A percentile compares a stretch with the other conserved stretches of the same genome.
Conservation (phyloP, 2,329 filamentous ascomycete species). For the Colletotrichum costaricense region DNA sequence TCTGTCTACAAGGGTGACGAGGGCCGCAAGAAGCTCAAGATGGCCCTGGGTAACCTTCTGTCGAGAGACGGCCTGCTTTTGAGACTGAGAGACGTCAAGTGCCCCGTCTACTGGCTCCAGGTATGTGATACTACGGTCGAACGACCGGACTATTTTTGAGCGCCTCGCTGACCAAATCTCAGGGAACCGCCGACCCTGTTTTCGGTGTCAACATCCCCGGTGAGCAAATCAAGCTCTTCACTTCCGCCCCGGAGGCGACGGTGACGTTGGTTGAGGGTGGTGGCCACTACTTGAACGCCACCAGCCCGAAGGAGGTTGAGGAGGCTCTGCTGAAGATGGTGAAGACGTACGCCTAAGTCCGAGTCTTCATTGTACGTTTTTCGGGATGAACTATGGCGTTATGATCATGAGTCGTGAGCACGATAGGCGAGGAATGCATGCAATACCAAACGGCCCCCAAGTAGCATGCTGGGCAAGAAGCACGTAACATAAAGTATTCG, state of each 20-base stretch:
- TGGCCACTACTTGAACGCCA: slow-evolving; percentile 61
- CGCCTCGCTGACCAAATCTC: slow-evolving; percentile 16
- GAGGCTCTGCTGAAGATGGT: slow-evolving; percentile 57
- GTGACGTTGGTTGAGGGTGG: slow-evolving; percentile 56
- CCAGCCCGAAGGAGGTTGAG: slow-evolving; percentile 58
- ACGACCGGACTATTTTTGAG: too few relatives aligned
- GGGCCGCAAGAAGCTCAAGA: slow-evolving; percentile 59
- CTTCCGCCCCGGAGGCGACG: slow-evolving; percentile 54
- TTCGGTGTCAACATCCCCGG: slow-evolving; percentile 52
- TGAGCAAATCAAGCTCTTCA: slow-evolving; percentile 64
- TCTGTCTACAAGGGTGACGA: slow-evolving; percentile 61
- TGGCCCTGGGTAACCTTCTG: slow-evolving; percentile 56
- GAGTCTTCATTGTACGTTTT: not conserved
- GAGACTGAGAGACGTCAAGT: slow-evolving; percentile 59
- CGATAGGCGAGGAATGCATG: slow-evolving; percentile 3
- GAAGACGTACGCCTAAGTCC: slow-evolving; percentile 42
- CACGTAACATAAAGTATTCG: not conserved
- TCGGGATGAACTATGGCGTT: slow-evolving; percentile 2
- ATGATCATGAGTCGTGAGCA: slow-evolving; percentile 16
- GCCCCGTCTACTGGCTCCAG: slow-evolving; percentile 65
- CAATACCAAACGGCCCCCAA: not conserved
- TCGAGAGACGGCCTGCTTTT: slow-evolving; percentile 60
- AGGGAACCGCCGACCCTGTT: slow-evolving; percentile 57
- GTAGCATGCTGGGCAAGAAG: not conserved
- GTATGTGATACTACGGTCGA: slow-evolving; percentile 43